phyloP scores from a whole-genome alignment of 1,284 basidiomycete genomes.

The Meripilus lineatus region DNA sequence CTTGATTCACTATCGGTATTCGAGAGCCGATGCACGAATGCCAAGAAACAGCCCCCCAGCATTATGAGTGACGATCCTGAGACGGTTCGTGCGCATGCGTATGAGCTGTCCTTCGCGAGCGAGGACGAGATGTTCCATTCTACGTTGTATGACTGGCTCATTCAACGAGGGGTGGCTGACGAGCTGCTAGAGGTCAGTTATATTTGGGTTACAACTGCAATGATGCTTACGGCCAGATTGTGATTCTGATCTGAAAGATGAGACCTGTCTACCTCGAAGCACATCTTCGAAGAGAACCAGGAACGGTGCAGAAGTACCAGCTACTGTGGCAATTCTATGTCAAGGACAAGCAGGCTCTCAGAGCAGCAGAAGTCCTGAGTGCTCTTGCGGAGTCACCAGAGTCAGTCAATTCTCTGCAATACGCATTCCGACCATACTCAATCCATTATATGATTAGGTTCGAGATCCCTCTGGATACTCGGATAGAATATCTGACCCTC shows the following conservation, averaged over 20 bases:
- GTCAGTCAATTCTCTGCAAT: conserved; percentile 43
- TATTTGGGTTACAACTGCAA: not conserved
- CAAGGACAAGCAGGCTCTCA: conserved; percentile 79
- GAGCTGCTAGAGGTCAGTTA: conserved; percentile 77
- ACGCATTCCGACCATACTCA: not conserved
- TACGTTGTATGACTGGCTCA: conserved; percentile 92
- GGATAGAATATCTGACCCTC: conserved; percentile 87
- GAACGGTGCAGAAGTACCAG: conserved; percentile 79
- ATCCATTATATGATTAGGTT: conserved; percentile 39
- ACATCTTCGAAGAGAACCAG: conserved; percentile 82
- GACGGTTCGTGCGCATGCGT: conserved; percentile 66
- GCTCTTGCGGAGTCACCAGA: conserved; percentile 82
- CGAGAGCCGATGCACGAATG: conserved; percentile 46
- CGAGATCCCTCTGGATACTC: conserved; percentile 62
- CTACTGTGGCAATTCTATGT: conserved; percentile 97
- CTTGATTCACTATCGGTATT: conserved; percentile 79
- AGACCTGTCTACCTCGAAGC: conserved; percentile 82
- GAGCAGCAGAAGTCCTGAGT: conserved; percentile 86
- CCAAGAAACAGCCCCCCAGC: conserved; percentile 19
- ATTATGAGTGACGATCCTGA: conserved; percentile 51
- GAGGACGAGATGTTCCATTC: conserved; percentile 95
- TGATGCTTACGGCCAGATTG: too few relatives aligned
- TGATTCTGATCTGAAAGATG: conserved; percentile 48
- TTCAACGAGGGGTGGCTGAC: conserved; percentile 75
- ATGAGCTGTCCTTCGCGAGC: conserved; percentile 77